Evolutionary conservation across 2,329 filamentous ascomycete species (phyloP), one percentile per base, ranked within the genome.

Genomic region (Colletotrichum sp.): DNA sequence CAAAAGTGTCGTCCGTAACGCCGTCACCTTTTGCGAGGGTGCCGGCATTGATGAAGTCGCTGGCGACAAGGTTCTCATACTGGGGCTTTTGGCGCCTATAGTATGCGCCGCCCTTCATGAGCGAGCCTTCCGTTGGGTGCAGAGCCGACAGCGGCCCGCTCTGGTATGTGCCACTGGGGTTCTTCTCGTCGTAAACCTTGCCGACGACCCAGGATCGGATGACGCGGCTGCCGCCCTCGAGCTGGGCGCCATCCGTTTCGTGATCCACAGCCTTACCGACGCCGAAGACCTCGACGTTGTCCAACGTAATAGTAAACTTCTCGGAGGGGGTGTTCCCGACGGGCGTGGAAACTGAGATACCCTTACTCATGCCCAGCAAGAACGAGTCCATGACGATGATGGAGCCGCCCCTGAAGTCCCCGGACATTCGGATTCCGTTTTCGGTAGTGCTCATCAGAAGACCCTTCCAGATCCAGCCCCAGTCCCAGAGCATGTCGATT

Each of bases 401-500:
- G 64, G 64, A 67, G 64, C 25, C 64, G 64, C 64, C 64, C 44
- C 44, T 67, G 64, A 30, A 67, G 64, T 49, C 22, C 36, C 64
- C 64, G 44, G 36, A 49, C 64, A 67, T 67, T 25, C 64, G 64
- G 44, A 67, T 67, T 30, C 64, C 64, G 44, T 55, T 64, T 36
- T 70, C 52, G 27, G 25, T 32, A 55, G 36, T 34, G 44, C 64
- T 67, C 36, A 67, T 67, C 64, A 67, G 44, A 67, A 67, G 64
- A 64, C 61, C 61, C 49, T 69, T 69, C 66, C 66, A 69, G 11
- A 90, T 92, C 92, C 92, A 95, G 32, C 91, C 90, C 93, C 93
- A 95, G 83, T 94, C 90, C 93, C 94, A 95, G 78, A 93, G 90
- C 84, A 94, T 90, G 81, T 89, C 91, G 69, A 95, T 90, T 64